These are phyloP conservation scores for Phytophthora europaea DNA, from an alignment of 352 stramenopile species.

Conservation along the genomic window DNA sequence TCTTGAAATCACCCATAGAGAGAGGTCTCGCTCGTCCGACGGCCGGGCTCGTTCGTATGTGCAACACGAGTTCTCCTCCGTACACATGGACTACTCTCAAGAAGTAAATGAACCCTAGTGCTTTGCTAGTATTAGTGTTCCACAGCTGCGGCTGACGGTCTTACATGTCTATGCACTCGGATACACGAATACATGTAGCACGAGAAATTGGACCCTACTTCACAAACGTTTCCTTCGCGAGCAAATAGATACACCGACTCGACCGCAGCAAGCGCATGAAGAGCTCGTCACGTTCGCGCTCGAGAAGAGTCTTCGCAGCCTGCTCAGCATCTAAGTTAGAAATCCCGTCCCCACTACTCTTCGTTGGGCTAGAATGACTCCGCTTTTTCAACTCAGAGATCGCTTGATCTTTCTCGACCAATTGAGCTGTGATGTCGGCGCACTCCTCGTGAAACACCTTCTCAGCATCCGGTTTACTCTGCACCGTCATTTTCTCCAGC, in stretches of 20 bases:
- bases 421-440: constrained; percentile 1
- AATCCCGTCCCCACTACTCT: background rate
- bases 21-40: no score
- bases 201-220: background rate
- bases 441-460: constrained; percentile 19
- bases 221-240: constrained; percentile 9
- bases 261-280: constrained; percentile 20
- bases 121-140: no score
- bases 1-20: no score
- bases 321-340: background rate
- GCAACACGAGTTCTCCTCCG: no score
- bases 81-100: no score
- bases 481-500: constrained; percentile 9
- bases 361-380: background rate
- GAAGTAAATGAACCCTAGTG: no score
- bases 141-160: no score
- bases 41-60: no score
- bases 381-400: constrained; percentile 2
- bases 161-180: no score
- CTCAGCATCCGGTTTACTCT: constrained; percentile 9
- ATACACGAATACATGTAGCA: background rate
- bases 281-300: constrained; percentile 20
- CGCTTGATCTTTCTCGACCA: constrained; percentile 5
- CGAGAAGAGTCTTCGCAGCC: constrained; percentile 7
- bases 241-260: constrained; percentile 14